Percentiles rank a stretch among this genome's conserved stretches.
Evolutionary conservation across 2,329 filamentous ascomycete species (phyloP).

Genomic region (Lecanoromycetidae sp.): DNA sequence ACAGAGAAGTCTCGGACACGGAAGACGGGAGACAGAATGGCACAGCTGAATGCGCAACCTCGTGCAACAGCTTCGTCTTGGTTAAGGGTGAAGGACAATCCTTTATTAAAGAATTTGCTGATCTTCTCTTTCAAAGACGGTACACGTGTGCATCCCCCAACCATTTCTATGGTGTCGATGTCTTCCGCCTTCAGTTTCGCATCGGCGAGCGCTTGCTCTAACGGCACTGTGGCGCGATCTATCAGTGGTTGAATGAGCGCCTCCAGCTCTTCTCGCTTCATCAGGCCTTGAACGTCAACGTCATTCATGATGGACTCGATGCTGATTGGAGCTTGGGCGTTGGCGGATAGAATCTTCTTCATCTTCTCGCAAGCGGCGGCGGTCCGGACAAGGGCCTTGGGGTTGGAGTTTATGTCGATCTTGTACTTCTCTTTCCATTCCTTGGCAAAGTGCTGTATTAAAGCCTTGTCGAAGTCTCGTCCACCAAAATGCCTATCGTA

Average conservation of each 20-base stretch:
- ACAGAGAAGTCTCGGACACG: conserved; percentile 96
- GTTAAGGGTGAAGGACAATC: conserved; percentile 90
- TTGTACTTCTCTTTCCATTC: conserved; percentile 98
- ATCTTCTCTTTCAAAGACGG: conserved; percentile 85
- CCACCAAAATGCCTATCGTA: conserved; percentile 96
- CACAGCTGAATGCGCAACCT: conserved; percentile 93
- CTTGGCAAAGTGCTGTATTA: conserved; percentile 86
- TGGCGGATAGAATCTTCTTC: conserved; percentile 96
- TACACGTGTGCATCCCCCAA: conserved; percentile 89
- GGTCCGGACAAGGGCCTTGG: conserved; percentile 79
- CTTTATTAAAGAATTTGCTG: conserved; percentile 82
- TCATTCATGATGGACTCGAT: conserved; percentile 99
- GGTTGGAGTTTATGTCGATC: conserved; percentile 83
- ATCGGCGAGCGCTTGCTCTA: conserved; percentile 89
- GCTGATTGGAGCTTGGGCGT: conserved; percentile 82
- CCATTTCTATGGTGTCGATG: conserved; percentile 85
- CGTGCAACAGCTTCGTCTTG: conserved; percentile 94
- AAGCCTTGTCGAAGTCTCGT: conserved; percentile 88
- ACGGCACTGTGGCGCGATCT: conserved; percentile 54
- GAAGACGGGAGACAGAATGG: conserved; percentile 94
- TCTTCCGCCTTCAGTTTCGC: conserved; percentile 84
- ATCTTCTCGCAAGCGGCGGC: conserved; percentile 85
- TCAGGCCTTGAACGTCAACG: conserved; percentile 73
- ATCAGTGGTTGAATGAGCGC: conserved; percentile 77
- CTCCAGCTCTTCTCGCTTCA: conserved; percentile 92